Conservation (phyloP, 2,329 filamentous ascomycete species). For the Tolypocladium tropicale region DNA sequence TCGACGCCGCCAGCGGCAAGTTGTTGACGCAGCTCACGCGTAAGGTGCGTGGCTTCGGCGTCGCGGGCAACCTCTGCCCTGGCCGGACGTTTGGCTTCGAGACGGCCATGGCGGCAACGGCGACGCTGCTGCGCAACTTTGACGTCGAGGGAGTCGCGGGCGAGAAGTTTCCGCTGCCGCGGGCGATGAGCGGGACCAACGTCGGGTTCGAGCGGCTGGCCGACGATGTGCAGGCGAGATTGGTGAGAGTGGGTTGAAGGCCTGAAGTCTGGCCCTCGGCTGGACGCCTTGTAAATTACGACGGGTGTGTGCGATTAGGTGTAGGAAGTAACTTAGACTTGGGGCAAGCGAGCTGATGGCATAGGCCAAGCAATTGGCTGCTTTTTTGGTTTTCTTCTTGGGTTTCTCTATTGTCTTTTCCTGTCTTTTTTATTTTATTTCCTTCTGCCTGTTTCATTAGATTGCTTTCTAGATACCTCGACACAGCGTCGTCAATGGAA, state of each 20-base stretch:
- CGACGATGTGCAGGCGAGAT: conserved; percentile 14
- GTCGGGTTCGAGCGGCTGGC: conserved; percentile 20
- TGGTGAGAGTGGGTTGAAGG: conserved; percentile 4
- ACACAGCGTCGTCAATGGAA: background rate
- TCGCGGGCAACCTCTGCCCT: conserved; percentile 20
- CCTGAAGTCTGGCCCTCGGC: too few relatives aligned
- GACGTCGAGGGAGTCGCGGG: conserved; percentile 11
- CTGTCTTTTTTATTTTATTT: background rate
- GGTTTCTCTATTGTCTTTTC: background rate
- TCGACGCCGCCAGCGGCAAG: conserved; percentile 10
- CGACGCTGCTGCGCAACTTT: conserved; percentile 15
- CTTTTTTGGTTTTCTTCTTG: too few relatives aligned
- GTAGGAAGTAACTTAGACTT: background rate
- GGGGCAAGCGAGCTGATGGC: background rate
- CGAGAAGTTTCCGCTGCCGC: conserved; percentile 11
- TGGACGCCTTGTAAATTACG: background rate
- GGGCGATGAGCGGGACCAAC: conserved; percentile 14
- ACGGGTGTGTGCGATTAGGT: background rate
- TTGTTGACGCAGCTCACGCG: conserved; percentile 11
- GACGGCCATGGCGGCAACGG: conserved; percentile 15
- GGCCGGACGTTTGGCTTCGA: conserved; percentile 19
- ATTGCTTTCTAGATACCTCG: background rate
- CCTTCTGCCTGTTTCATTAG: background rate
- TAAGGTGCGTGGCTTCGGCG: conserved; percentile 19
- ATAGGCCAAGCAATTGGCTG: background rate